Conservation (phyloP, 345 rosid species). For the Salix purpurea region DNA sequence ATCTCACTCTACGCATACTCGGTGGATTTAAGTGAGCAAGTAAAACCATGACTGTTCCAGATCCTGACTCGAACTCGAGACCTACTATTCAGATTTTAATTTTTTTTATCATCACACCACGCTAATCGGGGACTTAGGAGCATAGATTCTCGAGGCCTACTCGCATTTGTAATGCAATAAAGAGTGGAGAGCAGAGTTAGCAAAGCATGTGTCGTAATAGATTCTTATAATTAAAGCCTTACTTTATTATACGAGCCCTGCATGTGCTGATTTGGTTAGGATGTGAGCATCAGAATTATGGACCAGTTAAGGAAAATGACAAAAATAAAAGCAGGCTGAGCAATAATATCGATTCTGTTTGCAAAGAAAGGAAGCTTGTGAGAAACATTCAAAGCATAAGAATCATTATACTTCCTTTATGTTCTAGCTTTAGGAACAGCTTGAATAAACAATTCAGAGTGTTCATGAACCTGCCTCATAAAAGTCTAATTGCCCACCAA, state of each 20-base stretch:
- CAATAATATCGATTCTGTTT: slow-evolving; percentile 20
- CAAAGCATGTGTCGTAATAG: not conserved
- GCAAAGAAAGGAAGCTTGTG: not conserved
- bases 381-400: slow-evolving; percentile 2
- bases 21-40: fast-evolving
- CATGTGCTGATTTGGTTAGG: not conserved
- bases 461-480: slow-evolving; percentile 27
- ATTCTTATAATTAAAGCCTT: slow-evolving; percentile 11
- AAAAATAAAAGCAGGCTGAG: slow-evolving; percentile 20
- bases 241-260: slow-evolving; percentile 28
- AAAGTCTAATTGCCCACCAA: slow-evolving; percentile 5
- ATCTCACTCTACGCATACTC: no score
- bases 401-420: slow-evolving; percentile 7
- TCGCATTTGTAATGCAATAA: not conserved
- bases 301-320: slow-evolving; percentile 16
- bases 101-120: fast-evolving
- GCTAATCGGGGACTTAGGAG: no score
- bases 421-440: slow-evolving; percentile 10
- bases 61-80: fast-evolving
- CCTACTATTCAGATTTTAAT: fast-evolving
- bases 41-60: no score
- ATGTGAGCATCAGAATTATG: slow-evolving; percentile 21
- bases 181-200: not conserved
- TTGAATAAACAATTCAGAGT: slow-evolving; percentile 6
- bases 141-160: slow-evolving; percentile 4